phyloP scores from a whole-genome alignment of 2,329 filamentous ascomycete species.

The Neospermospora avenae region DNA sequence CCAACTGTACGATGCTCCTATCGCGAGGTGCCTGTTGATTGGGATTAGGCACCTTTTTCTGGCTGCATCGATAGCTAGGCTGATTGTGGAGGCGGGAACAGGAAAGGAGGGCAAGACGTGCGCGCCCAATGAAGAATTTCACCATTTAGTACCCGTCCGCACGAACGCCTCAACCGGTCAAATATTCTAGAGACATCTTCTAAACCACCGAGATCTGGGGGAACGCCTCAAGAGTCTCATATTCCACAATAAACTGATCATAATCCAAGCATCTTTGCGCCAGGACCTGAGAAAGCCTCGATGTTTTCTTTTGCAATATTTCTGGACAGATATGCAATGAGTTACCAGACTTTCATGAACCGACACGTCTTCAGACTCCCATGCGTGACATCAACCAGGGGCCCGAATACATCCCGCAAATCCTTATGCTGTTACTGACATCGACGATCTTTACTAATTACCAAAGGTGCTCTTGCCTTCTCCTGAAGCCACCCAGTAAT shows the following conservation, averaged over 20 bases:
- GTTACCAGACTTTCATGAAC: background rate
- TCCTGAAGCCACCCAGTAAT: too few relatives aligned
- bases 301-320: background rate
- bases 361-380: background rate
- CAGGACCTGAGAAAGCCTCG: background rate
- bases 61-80: too few relatives aligned
- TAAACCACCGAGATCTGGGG: background rate
- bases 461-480: background rate
- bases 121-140: slow-evolving; percentile 1
- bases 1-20: too few relatives aligned
- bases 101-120: background rate
- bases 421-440: background rate
- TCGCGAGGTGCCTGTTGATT: too few relatives aligned
- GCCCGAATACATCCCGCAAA: background rate
- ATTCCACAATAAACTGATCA: background rate
- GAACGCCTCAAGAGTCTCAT: background rate
- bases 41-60: too few relatives aligned
- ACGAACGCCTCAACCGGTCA: background rate
- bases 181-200: background rate
- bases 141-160: background rate
- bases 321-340: background rate
- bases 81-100: background rate
- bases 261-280: background rate
- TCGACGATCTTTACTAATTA: background rate
- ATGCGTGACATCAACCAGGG: background rate